phyloP scores from a whole-genome alignment of 2,329 filamentous ascomycete genomes.

The Fusarium sp. region DNA sequence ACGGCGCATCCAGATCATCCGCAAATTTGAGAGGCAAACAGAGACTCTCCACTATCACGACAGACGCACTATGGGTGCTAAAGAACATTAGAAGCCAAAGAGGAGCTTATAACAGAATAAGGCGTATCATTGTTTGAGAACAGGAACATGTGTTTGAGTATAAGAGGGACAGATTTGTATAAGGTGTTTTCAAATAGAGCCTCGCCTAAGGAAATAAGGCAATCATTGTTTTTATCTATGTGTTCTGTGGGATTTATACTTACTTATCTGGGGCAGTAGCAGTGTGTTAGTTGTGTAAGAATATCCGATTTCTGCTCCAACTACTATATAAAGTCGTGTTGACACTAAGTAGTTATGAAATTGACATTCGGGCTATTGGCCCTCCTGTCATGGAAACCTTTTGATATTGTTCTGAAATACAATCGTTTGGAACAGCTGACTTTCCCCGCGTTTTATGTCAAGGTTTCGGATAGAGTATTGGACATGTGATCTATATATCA shows the following conservation, averaged over 20 bases:
- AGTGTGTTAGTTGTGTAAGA: no score
- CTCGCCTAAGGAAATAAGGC: neutral
- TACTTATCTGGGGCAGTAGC: slow-evolving; percentile 1
- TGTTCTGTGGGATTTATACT: slow-evolving; percentile 2
- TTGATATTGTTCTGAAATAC: no score
- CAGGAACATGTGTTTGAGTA: slow-evolving; percentile 32
- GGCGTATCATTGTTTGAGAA: slow-evolving; percentile 24
- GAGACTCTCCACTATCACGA: slow-evolving; percentile 39
- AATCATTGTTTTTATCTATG: slow-evolving; percentile 1
- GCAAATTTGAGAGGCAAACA: slow-evolving; percentile 43
- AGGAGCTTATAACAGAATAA: slow-evolving; percentile 14
- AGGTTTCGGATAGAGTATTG: no score
- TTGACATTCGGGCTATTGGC: no score
- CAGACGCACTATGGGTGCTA: slow-evolving; percentile 29
- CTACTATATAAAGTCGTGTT: no score
- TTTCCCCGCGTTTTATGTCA: no score
- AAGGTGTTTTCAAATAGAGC: slow-evolving; percentile 17
- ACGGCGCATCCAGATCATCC: slow-evolving; percentile 48
- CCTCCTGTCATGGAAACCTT: no score
- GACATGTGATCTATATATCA: no score
- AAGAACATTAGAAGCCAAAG: slow-evolving; percentile 22
- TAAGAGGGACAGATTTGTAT: slow-evolving; percentile 20
- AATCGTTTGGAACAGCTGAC: no score
- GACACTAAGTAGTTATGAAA: no score
- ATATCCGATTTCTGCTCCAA: no score